A percentile compares a stretch with the other conserved stretches of the same genome.
Evolutionary conservation across 495 filamentous ascomycete species (phyloP).

Genomic region (Xylaria scruposa): DNA sequence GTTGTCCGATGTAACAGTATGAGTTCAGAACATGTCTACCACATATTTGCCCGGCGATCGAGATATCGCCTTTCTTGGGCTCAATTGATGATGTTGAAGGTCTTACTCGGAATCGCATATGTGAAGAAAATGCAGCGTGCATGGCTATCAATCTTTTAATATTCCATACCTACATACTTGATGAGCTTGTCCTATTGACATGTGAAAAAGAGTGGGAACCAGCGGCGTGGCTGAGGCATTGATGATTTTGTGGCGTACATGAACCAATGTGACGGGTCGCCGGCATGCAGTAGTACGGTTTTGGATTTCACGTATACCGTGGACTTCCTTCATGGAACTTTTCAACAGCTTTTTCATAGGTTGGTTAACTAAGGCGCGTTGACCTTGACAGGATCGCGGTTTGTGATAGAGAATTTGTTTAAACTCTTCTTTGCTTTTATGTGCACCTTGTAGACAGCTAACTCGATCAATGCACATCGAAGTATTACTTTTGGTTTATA

Average conservation of each 20-base stretch:
- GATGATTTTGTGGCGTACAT: not conserved
- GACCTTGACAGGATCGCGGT: not conserved
- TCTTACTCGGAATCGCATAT: not conserved
- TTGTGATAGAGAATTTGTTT: not conserved
- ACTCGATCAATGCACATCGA: not conserved
- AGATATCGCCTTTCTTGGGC: not conserved
- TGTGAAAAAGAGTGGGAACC: conserved; percentile 1
- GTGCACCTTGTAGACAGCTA: not conserved
- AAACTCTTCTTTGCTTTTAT: not conserved
- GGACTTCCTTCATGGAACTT: not conserved
- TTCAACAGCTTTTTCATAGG: not conserved
- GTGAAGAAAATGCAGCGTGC: not conserved
- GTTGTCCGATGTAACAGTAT: not conserved
- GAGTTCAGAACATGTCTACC: not conserved
- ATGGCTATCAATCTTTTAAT: not conserved
- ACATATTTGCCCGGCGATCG: not conserved
- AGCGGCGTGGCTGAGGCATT: not conserved
- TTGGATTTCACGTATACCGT: no score
- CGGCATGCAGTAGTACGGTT: not conserved
- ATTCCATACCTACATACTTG: not conserved
- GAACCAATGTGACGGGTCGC: not conserved
- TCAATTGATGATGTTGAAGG: not conserved
- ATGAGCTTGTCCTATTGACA: not conserved
- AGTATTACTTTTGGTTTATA: not conserved
- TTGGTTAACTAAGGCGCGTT: not conserved